phyloP scores from a whole-genome alignment of 257 asterid genomes.

The Solanum corneliomulleri region DNA sequence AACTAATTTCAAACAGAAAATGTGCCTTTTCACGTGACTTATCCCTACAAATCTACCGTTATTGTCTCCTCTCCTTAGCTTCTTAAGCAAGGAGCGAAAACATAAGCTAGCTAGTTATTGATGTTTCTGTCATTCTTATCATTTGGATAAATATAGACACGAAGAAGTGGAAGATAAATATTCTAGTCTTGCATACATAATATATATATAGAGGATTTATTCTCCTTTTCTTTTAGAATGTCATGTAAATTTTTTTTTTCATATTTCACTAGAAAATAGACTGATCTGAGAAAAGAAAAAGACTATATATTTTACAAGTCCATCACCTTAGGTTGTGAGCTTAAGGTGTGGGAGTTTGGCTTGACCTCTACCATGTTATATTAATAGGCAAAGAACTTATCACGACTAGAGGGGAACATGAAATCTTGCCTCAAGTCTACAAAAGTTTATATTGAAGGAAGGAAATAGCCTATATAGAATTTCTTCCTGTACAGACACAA shows the following conservation, averaged over 20 bases:
- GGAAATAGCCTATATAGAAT: not conserved
- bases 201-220: not conserved
- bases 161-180: not conserved
- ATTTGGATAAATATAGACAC: not conserved
- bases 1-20: not conserved
- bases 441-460: not conserved
- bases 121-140: not conserved
- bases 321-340: not conserved
- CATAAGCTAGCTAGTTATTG: not conserved
- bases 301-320: not conserved
- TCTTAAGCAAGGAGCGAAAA: not conserved
- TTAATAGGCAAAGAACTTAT: not conserved
- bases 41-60: not conserved
- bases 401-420: not conserved
- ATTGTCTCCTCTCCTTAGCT: not conserved
- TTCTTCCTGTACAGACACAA: not conserved
- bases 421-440: not conserved
- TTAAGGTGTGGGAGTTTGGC: not conserved
- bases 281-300: not conserved
- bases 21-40: not conserved
- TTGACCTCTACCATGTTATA: not conserved
- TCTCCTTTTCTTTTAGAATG: not conserved
- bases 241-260: not conserved
- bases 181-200: not conserved
- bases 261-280: not conserved